Conservation (phyloP, 2,329 filamentous ascomycete genomes). For the Sarocladiaceae sp. region DNA sequence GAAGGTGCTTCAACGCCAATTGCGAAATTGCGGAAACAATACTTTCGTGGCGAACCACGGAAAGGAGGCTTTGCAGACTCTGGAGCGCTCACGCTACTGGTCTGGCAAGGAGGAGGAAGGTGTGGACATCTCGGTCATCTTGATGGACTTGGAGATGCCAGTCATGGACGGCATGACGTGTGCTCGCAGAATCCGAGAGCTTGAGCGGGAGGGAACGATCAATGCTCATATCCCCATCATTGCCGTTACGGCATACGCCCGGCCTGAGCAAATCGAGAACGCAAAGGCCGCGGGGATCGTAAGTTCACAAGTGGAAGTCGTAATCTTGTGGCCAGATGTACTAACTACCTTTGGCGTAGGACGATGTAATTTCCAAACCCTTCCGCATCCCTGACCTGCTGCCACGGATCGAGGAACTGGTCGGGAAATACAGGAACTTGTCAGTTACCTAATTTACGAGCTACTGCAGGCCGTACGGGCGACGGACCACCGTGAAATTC, state of each 20-base stretch:
- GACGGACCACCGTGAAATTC: too few species aligned
- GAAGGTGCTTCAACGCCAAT: slow-evolving; percentile 54
- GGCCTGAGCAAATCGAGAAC: slow-evolving; percentile 65
- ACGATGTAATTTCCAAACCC: slow-evolving; percentile 73
- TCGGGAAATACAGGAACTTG: slow-evolving; percentile 31
- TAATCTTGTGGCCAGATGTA: slow-evolving; percentile 4
- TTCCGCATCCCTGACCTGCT: slow-evolving; percentile 69
- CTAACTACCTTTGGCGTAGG: slow-evolving; percentile 30
- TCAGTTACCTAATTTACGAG: too few species aligned
- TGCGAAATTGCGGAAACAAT: slow-evolving; percentile 54
- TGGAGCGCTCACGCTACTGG: slow-evolving; percentile 53
- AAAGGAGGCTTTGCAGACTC: slow-evolving; percentile 52
- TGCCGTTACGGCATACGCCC: slow-evolving; percentile 76
- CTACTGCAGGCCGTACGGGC: too few species aligned
- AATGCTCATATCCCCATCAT: slow-evolving; percentile 67
- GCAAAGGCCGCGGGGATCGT: slow-evolving; percentile 69
- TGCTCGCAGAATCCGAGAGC: slow-evolving; percentile 59
- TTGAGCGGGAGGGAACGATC: slow-evolving; percentile 57
- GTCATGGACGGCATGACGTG: slow-evolving; percentile 77
- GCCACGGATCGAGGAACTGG: slow-evolving; percentile 57
- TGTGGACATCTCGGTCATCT: slow-evolving; percentile 56
- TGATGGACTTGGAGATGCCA: slow-evolving; percentile 82
- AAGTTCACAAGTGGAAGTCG: slow-evolving; percentile 25
- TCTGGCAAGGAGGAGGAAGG: slow-evolving; percentile 38
- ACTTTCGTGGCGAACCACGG: slow-evolving; percentile 60